Conservation (phyloP, 1,139 yeast genomes). For the Blastobotrys apis region DNA sequence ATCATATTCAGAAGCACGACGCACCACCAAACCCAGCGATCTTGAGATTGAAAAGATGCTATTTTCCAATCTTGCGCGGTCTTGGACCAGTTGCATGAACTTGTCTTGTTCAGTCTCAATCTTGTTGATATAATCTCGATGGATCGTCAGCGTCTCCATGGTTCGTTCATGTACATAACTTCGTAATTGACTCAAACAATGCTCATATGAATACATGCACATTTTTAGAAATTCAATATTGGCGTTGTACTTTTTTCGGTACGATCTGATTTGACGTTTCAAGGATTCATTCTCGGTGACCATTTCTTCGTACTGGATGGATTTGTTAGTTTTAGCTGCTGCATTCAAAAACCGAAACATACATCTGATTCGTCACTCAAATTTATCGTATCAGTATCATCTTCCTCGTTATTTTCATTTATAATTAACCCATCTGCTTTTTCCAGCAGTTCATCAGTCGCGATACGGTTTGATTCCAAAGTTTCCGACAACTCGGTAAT, state of each 20-base stretch:
- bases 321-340: background rate
- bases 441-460: slow-evolving; percentile 28
- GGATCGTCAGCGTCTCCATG: slow-evolving; percentile 25
- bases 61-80: slow-evolving; percentile 26
- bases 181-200: slow-evolving; percentile 25
- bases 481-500: slow-evolving; percentile 27
- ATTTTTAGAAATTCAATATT: slow-evolving; percentile 21
- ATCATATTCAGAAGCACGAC: slow-evolving; percentile 5
- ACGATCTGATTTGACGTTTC: slow-evolving; percentile 17
- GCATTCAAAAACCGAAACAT: background rate
- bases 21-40: slow-evolving; percentile 22
- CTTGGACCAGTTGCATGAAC: slow-evolving; percentile 22
- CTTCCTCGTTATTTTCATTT: slow-evolving; percentile 10
- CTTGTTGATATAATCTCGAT: slow-evolving; percentile 23
- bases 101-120: slow-evolving; percentile 26
- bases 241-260: slow-evolving; percentile 21
- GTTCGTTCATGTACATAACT: slow-evolving; percentile 26
- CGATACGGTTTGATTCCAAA: slow-evolving; percentile 27
- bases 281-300: slow-evolving; percentile 19
- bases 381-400: slow-evolving; percentile 14
- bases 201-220: slow-evolving; percentile 23
- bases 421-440: slow-evolving; percentile 29
- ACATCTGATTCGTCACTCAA: slow-evolving; percentile 3
- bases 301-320: too few species aligned
- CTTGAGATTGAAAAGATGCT: slow-evolving; percentile 23